phyloP scores from a whole-genome alignment of 148 eudicot genomes.

The Rhododendron kiyosumense region DNA sequence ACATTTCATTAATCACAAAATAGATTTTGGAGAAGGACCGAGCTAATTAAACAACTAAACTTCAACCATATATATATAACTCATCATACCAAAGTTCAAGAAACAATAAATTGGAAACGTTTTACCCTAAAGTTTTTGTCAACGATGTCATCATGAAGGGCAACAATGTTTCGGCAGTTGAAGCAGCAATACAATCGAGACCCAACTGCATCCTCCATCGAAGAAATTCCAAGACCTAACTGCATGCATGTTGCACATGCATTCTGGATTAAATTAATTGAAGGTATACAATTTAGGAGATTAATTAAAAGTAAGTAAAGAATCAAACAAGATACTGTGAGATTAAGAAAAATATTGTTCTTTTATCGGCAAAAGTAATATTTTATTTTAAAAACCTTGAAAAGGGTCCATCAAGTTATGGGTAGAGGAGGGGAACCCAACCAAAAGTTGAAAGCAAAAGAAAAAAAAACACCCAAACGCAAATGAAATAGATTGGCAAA shows the following conservation, averaged over 20 bases:
- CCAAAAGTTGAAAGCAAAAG: too few relatives aligned
- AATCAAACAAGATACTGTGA: background rate
- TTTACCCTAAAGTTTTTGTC: background rate
- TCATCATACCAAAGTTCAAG: background rate
- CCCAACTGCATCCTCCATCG: constrained; percentile 25
- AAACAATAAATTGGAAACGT: background rate
- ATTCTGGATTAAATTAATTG: too few relatives aligned
- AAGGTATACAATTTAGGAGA: background rate
- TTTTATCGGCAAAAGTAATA: too few relatives aligned
- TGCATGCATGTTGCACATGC: background rate
- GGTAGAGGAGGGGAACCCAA: too few relatives aligned
- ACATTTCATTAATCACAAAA: background rate
- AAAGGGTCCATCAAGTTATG: too few relatives aligned
- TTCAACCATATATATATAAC: background rate
- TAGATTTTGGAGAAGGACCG: background rate
- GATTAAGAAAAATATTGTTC: background rate
- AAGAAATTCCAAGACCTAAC: background rate
- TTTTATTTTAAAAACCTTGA: too few relatives aligned
- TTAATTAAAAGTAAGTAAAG: background rate
- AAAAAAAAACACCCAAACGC: too few relatives aligned
- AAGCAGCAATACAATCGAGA: constrained; percentile 53
- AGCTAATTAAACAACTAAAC: background rate
- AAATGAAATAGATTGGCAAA: background rate
- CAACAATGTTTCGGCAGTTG: constrained; percentile 47
- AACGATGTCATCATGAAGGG: constrained; percentile 57